phyloP scores from a whole-genome alignment of 768 basidiomycete genomes.

The Rossbeevera mucosa region DNA sequence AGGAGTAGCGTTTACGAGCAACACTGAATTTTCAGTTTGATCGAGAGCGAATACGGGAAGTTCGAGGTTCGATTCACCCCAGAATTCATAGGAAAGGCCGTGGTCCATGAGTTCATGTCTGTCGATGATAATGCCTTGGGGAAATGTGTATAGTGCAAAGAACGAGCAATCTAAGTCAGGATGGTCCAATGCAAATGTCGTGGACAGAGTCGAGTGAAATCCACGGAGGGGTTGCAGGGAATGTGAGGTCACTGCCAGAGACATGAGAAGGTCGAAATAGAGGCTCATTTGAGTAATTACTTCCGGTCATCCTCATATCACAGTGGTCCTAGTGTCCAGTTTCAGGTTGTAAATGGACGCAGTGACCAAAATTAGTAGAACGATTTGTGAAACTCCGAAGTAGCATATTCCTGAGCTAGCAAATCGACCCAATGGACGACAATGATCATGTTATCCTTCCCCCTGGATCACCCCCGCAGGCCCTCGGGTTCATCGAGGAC shows the following conservation, averaged over 20 bases:
- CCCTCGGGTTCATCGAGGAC: slow-evolving; percentile 21
- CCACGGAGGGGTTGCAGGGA: slow-evolving; percentile 22
- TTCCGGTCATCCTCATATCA: too few species aligned
- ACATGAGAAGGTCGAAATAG: slow-evolving; percentile 19
- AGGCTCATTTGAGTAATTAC: too few species aligned
- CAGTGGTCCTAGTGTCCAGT: neutral
- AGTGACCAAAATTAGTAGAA: too few species aligned
- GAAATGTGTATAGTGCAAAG: slow-evolving; percentile 34
- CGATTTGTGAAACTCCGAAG: too few species aligned
- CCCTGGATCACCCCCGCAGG: neutral
- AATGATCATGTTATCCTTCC: slow-evolving; percentile 15
- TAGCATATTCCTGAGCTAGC: too few species aligned
- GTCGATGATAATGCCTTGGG: slow-evolving; percentile 41
- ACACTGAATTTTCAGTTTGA: slow-evolving; percentile 19
- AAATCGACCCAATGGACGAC: slow-evolving; percentile 6
- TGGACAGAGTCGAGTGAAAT: slow-evolving; percentile 31
- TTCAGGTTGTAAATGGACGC: too few species aligned
- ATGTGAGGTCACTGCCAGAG: slow-evolving; percentile 13
- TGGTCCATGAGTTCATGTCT: slow-evolving; percentile 39
- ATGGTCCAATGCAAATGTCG: slow-evolving; percentile 14
- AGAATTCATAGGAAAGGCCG: slow-evolving; percentile 31
- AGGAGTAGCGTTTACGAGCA: slow-evolving; percentile 31
- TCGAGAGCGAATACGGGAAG: slow-evolving; percentile 38
- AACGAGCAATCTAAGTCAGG: slow-evolving; percentile 21
- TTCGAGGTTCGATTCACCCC: slow-evolving; percentile 40